Conservation (phyloP, 2,329 filamentous ascomycete species). For the Diaporthe sp. region DNA sequence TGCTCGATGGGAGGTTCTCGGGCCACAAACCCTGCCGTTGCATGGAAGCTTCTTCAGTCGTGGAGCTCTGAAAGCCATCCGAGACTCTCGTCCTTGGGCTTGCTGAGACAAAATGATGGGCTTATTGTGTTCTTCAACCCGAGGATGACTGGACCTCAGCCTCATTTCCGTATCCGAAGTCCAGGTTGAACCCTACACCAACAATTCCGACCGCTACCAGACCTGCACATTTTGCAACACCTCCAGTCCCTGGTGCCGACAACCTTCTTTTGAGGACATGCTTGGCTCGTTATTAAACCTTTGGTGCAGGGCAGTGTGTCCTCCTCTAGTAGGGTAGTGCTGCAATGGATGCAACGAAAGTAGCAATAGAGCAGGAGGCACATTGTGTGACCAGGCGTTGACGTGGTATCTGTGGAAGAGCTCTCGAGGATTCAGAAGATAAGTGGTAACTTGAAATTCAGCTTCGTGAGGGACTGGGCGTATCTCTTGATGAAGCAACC, state of each 20-base stretch:
- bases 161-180: constrained; percentile 32
- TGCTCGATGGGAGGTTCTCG: not conserved
- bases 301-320: constrained; percentile 18
- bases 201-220: constrained; percentile 35
- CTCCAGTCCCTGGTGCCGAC: constrained; percentile 2
- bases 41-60: not conserved
- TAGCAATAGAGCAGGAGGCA: constrained; percentile 29
- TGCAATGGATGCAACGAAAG: constrained; percentile 36
- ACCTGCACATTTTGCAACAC: constrained; percentile 35
- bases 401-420: not conserved
- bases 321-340: not conserved
- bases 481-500: too few relatives aligned
- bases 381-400: constrained; percentile 15
- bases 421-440: not conserved
- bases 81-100: not conserved
- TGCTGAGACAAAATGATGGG: not conserved
- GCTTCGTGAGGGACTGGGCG: not conserved
- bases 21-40: not conserved
- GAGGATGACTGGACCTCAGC: not conserved
- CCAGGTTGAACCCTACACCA: constrained; percentile 34
- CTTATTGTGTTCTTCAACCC: too few relatives aligned
- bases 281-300: not conserved
- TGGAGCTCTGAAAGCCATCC: not conserved
- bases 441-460: not conserved
- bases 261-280: not conserved